Conservation (phyloP, 75 land plant genomes). For the Azolla pinnata region DNA sequence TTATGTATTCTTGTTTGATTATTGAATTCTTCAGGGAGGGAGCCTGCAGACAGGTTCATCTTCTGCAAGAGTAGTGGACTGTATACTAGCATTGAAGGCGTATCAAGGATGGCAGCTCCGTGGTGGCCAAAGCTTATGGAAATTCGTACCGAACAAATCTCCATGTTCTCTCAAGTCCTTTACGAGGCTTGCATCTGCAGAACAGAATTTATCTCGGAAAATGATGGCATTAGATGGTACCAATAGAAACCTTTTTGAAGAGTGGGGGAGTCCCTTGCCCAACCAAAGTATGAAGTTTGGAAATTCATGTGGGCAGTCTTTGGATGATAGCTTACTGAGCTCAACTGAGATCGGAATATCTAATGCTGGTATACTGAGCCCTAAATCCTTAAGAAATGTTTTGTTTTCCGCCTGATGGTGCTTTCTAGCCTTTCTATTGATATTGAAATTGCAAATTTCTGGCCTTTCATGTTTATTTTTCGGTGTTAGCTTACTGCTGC, state of each 20-base stretch:
- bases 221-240: background rate
- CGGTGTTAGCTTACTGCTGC: too few relatives aligned
- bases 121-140: constrained; percentile 68
- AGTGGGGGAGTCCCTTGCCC: background rate
- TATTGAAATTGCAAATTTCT: background rate
- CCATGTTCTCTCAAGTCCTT: constrained; percentile 2
- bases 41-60: constrained; percentile 17
- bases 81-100: constrained; percentile 68
- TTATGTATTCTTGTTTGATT: too few relatives aligned
- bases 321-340: background rate
- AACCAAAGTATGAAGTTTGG: background rate
- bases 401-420: too few relatives aligned
- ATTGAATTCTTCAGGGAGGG: too few relatives aligned
- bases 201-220: background rate
- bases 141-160: constrained; percentile 25
- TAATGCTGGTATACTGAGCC: too few relatives aligned
- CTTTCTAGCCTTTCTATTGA: background rate
- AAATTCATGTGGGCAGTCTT: background rate
- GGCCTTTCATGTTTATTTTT: too few relatives aligned
- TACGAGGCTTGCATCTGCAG: constrained; percentile 1
- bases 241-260: constrained; percentile 10
- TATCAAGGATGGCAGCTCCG: constrained; percentile 66
- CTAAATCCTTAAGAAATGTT: too few relatives aligned
- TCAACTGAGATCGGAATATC: too few relatives aligned
- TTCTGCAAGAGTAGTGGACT: constrained; percentile 65